Evolutionary conservation across 257 asterid species (phyloP).

Genomic region (Orobanche coerulescens): DNA sequence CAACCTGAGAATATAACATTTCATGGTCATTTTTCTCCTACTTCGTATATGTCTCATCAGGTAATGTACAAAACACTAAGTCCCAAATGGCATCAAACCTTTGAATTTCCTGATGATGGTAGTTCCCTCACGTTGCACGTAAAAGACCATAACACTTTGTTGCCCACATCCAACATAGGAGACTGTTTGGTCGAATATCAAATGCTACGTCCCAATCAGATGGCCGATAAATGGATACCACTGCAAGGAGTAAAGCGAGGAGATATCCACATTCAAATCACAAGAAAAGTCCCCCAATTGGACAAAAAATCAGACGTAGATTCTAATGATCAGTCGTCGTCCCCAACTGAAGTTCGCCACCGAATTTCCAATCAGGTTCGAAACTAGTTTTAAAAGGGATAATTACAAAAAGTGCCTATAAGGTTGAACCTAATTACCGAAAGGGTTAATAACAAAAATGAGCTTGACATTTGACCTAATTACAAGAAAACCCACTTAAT

Average conservation of each 20-base stretch:
- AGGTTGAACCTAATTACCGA: not conserved
- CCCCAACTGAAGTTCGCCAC: constrained; percentile 50
- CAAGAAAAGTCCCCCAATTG: constrained; percentile 59
- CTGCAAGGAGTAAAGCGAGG: constrained; percentile 87
- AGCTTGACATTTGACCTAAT: too few species aligned
- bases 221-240: constrained; percentile 95
- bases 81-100: constrained; percentile 93
- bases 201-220: constrained; percentile 73
- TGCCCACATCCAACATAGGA: constrained; percentile 77
- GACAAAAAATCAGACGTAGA: constrained; percentile 55
- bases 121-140: constrained; percentile 73
- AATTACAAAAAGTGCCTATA: not conserved
- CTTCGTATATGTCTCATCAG: constrained; percentile 31
- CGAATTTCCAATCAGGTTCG: constrained; percentile 66
- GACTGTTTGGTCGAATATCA: constrained; percentile 83
- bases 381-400: not conserved
- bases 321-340: constrained; percentile 31
- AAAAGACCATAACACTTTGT: constrained; percentile 74
- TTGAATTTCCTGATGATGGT: constrained; percentile 88
- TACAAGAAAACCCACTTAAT: not conserved
- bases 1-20: not conserved
- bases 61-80: constrained; percentile 58
- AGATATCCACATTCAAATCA: constrained; percentile 80
- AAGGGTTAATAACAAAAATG: too few species aligned
- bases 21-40: not conserved